Base-by-base conservation (phyloP, 2,329 filamentous ascomycete species). In the Tolypocladium inflatum region DNA sequence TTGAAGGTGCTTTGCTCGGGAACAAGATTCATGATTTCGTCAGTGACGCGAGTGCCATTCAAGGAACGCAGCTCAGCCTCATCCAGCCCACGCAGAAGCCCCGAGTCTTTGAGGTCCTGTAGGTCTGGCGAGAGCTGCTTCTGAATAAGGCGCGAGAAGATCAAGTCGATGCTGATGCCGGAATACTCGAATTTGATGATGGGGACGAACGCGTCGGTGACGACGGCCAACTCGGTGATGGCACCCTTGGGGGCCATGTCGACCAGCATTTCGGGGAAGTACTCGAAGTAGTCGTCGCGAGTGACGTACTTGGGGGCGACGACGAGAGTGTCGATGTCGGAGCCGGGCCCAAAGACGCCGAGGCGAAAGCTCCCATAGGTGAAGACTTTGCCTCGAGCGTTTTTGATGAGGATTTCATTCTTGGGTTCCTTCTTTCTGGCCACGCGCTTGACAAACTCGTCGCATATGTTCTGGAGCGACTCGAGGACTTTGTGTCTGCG, bases 101-200 rank as follows among this genome's bases (percentile, higher is more conserved):
- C 87, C 64, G 91, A 92, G 70, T 97, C 91, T 60, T 88, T 89
- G 56, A 97, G 78, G 57, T 87, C 84, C 60, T 88, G 81, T 55
- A 85, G 80, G 42, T 85, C 81, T 5, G 76, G 71, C 33, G 89
- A 86, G 63, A 96, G 81, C 64, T 90, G 82, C 64, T 84, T 83
- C 63, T 91, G 76, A 23, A 82, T 81, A 63, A 95, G 83, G 57
- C 89, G 82, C 63, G 89, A 88, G 73, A 92, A 91, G 70, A 97
- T 95, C 64, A 99, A 76, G 80, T 99, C 94, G 70, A 99, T 95
- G 71, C 90, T 94, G 70, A 99, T 95, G 55, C 87, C 90, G 55
- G 82, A 85, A 64, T 95, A 90, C 70, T 96, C 90, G 67, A 97
- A 90, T 71, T 97, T 97, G 78, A 99, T 97, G 70, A 99, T 96